Base-by-base conservation (phyloP, 192 early-diverging fungal species). In the Martensiomyces pterosporus region DNA sequence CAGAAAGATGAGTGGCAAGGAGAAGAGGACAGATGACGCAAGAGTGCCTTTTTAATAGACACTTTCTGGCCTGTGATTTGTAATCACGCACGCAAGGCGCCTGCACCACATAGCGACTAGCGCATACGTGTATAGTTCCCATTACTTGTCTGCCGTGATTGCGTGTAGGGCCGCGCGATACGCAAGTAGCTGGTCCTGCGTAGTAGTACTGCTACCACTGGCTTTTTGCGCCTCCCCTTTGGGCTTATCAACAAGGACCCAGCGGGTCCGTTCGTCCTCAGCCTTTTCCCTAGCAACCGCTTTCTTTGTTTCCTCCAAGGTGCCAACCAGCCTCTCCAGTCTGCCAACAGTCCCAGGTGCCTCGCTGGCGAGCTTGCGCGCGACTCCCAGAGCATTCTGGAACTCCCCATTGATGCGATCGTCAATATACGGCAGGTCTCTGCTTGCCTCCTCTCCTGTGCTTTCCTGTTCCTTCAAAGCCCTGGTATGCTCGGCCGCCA, bases 161-260 rank as follows among this genome's bases (percentile, higher is more conserved):
- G 69, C 69, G 25, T 65, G 62, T 24, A 73, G 49, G 13, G 58
- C 69, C 9, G 69, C 63, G 16, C 64, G 64, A 25, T 73, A 59
- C 0, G 63, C 57, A 23, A 73, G 42, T 21, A 52, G 15, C 46
- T 65, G 57, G 33, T 3, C 39, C 7, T 51, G 38, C n/a, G n/a
- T n/a, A n/a, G n/a, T n/a, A n/a, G n/a, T n/a, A n/a, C n/a, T n/a
- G n/a, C n/a, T n/a, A n/a, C n/a, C n/a, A n/a, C n/a, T n/a, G n/a
- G n/a, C n/a, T n/a, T n/a, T n/a, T n/a, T n/a, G n/a, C n/a, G n/a
- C n/a, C n/a, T n/a, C n/a, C n/a, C n/a, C n/a, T n/a, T n/a, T n/a
- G n/a, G n/a, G n/a, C n/a, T n/a, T n/a, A n/a, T n/a, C n/a, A n/a
- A n/a, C n/a, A n/a, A 32, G 12, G 29, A 12, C 29, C 29, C 29